phyloP scores from a whole-genome alignment of 1,284 basidiomycete species.

The Fomitopsis palustris region DNA sequence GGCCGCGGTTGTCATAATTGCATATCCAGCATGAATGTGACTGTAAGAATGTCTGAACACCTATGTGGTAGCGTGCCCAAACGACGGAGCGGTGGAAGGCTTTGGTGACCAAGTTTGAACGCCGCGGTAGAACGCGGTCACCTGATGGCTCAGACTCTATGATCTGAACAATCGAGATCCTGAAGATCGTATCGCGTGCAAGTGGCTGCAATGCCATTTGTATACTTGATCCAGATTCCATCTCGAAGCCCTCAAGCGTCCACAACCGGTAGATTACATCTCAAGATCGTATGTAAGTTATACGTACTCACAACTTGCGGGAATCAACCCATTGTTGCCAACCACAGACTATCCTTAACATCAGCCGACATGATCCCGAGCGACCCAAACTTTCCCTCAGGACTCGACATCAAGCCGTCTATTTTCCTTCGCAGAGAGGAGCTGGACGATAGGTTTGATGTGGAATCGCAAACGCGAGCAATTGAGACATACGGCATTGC shows the following conservation, averaged over 20 bases:
- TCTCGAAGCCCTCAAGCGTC: neutral
- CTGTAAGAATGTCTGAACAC: no score
- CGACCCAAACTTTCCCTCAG: conserved; percentile 24
- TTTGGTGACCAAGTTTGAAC: no score
- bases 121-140: no score
- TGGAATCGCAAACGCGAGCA: conserved; percentile 50
- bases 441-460: conserved; percentile 33
- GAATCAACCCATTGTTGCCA: neutral
- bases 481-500: conserved; percentile 73
- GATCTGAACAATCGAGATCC: neutral
- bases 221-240: neutral
- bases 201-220: neutral
- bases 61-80: no score
- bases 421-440: neutral
- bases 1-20: no score
- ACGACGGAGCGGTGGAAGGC: no score
- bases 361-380: neutral
- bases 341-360: neutral
- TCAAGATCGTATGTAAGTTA: no score
- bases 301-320: no score
- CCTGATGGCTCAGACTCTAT: no score
- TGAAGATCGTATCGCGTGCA: neutral
- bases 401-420: conserved; percentile 25
- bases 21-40: no score
- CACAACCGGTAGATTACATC: no score